phyloP scores from a whole-genome alignment of 441 rosid genomes.

The Erodium trifolium region DNA sequence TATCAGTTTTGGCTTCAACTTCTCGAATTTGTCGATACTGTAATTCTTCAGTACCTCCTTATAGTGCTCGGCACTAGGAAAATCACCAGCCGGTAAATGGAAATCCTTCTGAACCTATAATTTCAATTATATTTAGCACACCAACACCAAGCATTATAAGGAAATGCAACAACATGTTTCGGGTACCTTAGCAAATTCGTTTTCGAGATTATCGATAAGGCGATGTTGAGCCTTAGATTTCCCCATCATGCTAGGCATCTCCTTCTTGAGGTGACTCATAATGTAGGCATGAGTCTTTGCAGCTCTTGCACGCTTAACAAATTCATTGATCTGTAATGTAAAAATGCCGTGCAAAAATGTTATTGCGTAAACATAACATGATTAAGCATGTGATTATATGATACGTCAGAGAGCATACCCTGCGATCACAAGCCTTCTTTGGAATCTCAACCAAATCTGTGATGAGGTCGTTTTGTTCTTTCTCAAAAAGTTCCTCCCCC shows the following conservation, averaged over 20 bases:
- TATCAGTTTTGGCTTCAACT: slow-evolving; percentile 79
- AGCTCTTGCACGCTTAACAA: slow-evolving; percentile 91
- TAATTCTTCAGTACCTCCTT: slow-evolving; percentile 61
- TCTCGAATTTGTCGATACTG: slow-evolving; percentile 78
- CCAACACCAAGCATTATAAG: no score
- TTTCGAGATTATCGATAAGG: slow-evolving; percentile 67
- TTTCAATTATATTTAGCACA: no score
- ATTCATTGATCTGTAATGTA: slow-evolving; percentile 64
- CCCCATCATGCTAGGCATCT: slow-evolving; percentile 92
- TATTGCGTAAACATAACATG: no score
- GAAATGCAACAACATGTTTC: no score
- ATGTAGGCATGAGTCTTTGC: slow-evolving; percentile 70
- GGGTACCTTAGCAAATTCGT: slow-evolving; percentile 63
- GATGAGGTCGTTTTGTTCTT: slow-evolving; percentile 86
- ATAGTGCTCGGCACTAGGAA: slow-evolving; percentile 73
- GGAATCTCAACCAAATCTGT: slow-evolving; percentile 85
- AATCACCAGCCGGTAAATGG: slow-evolving; percentile 82
- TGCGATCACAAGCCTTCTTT: slow-evolving; percentile 96
- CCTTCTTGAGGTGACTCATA: slow-evolving; percentile 38
- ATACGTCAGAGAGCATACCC: slow-evolving; percentile 40
- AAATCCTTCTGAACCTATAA: slow-evolving; percentile 71
- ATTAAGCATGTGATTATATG: slow-evolving; percentile 7
- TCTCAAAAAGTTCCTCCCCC: slow-evolving; percentile 87
- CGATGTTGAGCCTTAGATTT: slow-evolving; percentile 81
- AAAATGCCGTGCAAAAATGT: no score